phyloP scores from a whole-genome alignment of 31 red algal genomes.

The Bonnemaisonia californica region DNA sequence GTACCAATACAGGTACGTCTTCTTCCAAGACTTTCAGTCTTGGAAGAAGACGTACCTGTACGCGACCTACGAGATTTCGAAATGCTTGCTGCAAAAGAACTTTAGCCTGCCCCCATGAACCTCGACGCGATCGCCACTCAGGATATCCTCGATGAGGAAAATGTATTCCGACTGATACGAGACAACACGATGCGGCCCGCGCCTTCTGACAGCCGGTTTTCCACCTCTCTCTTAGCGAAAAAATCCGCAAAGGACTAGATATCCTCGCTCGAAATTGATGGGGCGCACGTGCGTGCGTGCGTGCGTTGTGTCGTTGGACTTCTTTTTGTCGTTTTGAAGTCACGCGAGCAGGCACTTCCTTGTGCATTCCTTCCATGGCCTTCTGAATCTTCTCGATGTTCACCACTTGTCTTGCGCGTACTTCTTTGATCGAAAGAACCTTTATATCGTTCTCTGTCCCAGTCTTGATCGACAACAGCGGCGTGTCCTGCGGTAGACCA shows the following conservation, averaged over 20 bases:
- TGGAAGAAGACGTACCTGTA: background rate
- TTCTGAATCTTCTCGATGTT: too few species aligned
- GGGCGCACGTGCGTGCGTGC: conserved; percentile 8
- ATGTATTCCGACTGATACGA: conserved; percentile 17
- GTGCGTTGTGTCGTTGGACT: conserved; percentile 13
- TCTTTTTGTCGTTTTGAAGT: conserved; percentile 1
- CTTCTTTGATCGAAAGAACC: too few species aligned
- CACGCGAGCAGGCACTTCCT: conserved; percentile 16
- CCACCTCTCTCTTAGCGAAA: too few species aligned
- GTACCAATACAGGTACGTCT: too few species aligned
- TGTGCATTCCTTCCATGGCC: conserved; percentile 35
- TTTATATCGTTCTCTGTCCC: too few species aligned
- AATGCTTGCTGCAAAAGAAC: conserved; percentile 1
- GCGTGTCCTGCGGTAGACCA: background rate
- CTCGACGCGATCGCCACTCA: background rate
- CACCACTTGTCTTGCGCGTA: too few species aligned
- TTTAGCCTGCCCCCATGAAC: conserved; percentile 17
- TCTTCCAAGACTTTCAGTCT: too few species aligned
- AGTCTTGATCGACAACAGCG: background rate
- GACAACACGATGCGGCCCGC: background rate
- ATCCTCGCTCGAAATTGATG: conserved; percentile 27
- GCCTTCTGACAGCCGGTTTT: background rate
- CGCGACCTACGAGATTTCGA: background rate
- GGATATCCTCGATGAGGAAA: background rate
- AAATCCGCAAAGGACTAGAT: too few species aligned